Percentiles rank a stretch among this genome's conserved stretches.
phyloP scores from a whole-genome alignment of 345 rosid species.

The Pelargonium nanum region DNA sequence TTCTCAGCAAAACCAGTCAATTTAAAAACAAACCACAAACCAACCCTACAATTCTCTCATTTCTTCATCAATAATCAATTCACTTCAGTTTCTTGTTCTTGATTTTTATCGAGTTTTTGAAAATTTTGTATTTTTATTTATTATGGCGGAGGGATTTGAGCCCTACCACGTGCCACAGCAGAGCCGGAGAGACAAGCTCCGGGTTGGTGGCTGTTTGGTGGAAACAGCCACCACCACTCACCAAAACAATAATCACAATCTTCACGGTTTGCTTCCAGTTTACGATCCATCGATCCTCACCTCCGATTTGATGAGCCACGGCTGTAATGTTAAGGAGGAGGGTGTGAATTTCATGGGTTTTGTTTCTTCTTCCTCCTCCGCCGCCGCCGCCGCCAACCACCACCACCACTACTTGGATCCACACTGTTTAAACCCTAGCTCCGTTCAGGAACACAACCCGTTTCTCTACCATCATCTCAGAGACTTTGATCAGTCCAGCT shows the following conservation, averaged over 20 bases:
- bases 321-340: not conserved
- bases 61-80: too few relatives aligned
- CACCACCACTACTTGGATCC: conserved; percentile 34
- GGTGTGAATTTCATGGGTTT: not conserved
- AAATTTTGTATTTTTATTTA: too few relatives aligned
- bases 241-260: conserved; percentile 12
- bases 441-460: conserved; percentile 24
- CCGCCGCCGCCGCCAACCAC: too few relatives aligned
- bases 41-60: not conserved
- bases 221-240: too few relatives aligned
- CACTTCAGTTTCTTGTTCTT: not conserved
- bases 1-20: too few relatives aligned
- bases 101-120: too few relatives aligned
- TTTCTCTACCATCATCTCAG: conserved; percentile 12
- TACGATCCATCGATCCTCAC: conserved; percentile 45
- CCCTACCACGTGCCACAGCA: conserved; percentile 92
- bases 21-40: too few relatives aligned
- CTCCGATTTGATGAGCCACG: conserved; percentile 35
- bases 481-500: conserved; percentile 18
- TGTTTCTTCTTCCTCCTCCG: not conserved
- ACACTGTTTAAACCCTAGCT: conserved; percentile 39
- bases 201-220: conserved; percentile 37
- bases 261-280: conserved; percentile 24
- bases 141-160: conserved; percentile 74
- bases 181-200: conserved; percentile 78